Conservation (phyloP, 1,139 yeast genomes). For the Candida tropicalis region DNA sequence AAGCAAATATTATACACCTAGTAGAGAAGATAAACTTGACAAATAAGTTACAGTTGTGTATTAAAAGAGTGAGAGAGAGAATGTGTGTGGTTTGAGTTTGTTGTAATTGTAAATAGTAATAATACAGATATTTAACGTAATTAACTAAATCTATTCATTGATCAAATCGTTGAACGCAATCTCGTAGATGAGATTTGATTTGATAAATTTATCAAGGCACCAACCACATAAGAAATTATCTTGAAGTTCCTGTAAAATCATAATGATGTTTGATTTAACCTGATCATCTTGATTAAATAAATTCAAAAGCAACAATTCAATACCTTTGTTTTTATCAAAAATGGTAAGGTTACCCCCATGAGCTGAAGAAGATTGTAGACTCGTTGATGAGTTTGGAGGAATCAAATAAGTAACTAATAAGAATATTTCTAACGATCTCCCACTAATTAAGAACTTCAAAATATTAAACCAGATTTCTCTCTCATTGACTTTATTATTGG, state of each 20-base stretch:
- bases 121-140: not conserved
- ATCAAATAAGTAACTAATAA: constrained; percentile 44
- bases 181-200: constrained; percentile 44
- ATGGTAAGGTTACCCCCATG: constrained; percentile 48
- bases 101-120: constrained; percentile 5
- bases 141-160: constrained; percentile 9
- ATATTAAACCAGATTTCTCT: constrained; percentile 50
- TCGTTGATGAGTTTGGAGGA: constrained; percentile 47
- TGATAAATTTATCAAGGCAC: constrained; percentile 44
- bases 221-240: constrained; percentile 51
- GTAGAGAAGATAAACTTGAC: constrained; percentile 16
- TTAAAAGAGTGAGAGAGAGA: not conserved
- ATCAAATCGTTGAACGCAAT: constrained; percentile 43
- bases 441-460: constrained; percentile 45
- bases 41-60: constrained; percentile 4
- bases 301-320: constrained; percentile 42
- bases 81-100: not conserved
- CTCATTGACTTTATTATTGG: constrained; percentile 27
- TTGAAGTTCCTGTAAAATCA: constrained; percentile 49
- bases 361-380: constrained; percentile 40
- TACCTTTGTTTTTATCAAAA: constrained; percentile 51
- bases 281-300: constrained; percentile 41
- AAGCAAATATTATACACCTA: constrained; percentile 16
- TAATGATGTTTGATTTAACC: constrained; percentile 42
- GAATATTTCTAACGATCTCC: constrained; percentile 46